Evolutionary conservation across 169 alveolate genomes (phyloP), one percentile per base, ranked within the genome.

Genomic region (Babesia ovis): DNA sequence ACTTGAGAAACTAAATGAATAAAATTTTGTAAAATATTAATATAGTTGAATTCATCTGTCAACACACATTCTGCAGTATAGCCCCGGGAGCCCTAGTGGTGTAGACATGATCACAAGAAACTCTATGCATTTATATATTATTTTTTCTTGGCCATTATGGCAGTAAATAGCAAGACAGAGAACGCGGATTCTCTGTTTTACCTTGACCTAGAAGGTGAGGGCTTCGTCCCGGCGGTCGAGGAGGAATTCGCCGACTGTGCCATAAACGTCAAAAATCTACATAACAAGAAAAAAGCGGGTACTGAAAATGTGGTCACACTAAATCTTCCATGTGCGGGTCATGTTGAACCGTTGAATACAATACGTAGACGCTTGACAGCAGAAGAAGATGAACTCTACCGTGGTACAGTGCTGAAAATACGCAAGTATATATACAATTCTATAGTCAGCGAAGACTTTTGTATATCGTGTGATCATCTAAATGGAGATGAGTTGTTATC

Each of bases 371-470:
- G 55, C 43, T 53, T 56, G n/a, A 27, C 73, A 31, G 27, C 37
- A 48, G 58, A 23, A 25, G 73, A 68, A 22, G 23, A 23, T 11
- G 68, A 54, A 39, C 62, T 54, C 27, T 45, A 68, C 53, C 62
- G 82, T 43, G 29, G 46, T 20, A 59, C 73, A 11, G 50, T 72
- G n/a, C 76, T 77, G 34, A 70, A 68, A 14, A 18, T 77, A 27
- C 57, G 86, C 42, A 53, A 42, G 68, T 77, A 32, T 55, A 37
- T 77, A 22, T 77, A 68, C 75, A 69, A 68, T 43, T 68, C 82
- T 18, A 77, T 77, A 42, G 74, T 58, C 31, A 23, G 67, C 18
- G 86, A 77, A 61, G 86, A 77, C 37, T 77, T 77, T 48, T 77
- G 86, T 32, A 68, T 68, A 5, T 57, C 83, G 22, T 72, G 58